Evolutionary conservation across 139 green algal species (phyloP), one percentile per base, ranked within the genome.

Genomic region (Trebouxia sp.): DNA sequence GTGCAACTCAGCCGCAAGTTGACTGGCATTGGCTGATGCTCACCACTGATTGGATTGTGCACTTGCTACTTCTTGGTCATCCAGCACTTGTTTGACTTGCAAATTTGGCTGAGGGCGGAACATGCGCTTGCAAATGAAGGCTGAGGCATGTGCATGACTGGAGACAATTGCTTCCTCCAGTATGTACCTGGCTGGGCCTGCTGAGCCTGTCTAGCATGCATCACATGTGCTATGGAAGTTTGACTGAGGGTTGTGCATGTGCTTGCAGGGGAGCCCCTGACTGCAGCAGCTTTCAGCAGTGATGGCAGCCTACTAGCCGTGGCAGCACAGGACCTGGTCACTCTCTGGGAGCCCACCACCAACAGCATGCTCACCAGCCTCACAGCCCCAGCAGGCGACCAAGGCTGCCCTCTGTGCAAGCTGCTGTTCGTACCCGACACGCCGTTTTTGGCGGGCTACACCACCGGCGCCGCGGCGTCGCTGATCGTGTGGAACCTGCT

Each of bases 291-390:
- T 32, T 96, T 96, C 88, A 93, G 86, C 76, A 41, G 48, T 14
- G 93, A 97, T 74, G 93, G 93, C 26, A 89, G 80, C 20, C 53
- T 97, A 66, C 78, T 96, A n/a, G 93, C 91, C 4, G 80, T 93
- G n/a, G 89, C 83, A 35, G 35, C 75, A 24, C 28, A 69, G 6
- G 79, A 76, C 20, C 35, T 30, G 20, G 85, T 94, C 37, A 92
- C 90, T 11, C 80, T 97, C 41, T 97, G 93, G 93, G 88, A 96
- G 39, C 77, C 89, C 0, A 32, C 79, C 7, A 78, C 43, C 24
- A 88, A 77, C 53, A 65, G 58, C 20, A 83, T 94, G 12, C 41
- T 92, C 12, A 83, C 78, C 26, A 74, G 78, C 74, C 82, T 96
- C 80, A 82, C 87, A 4, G n/a, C n/a, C 56, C 55, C 55, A 22